Conservation (phyloP, 2,329 filamentous ascomycete species). For the Neofusicoccum laricinum region DNA sequence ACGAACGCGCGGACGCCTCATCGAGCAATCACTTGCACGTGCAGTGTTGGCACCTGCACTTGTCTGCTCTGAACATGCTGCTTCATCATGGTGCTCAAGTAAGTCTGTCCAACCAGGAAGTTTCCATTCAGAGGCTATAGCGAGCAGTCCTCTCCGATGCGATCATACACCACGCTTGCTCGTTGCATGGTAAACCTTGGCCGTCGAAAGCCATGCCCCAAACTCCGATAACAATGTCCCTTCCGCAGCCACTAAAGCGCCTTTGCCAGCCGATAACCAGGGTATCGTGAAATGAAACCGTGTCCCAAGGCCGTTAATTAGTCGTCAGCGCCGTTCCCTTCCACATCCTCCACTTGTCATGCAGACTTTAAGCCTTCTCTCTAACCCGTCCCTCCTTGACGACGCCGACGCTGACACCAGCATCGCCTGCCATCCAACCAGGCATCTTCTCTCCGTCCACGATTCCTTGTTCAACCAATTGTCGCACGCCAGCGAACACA, state of each 20-base stretch:
- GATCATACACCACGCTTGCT: neutral
- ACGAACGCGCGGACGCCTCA: neutral
- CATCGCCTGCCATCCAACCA: constrained; percentile 87
- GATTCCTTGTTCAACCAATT: constrained; percentile 72
- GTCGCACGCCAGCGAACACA: constrained; percentile 76
- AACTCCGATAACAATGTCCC: neutral
- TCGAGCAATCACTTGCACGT: neutral
- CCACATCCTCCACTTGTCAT: neutral
- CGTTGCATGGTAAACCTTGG: neutral
- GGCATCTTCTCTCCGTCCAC: constrained; percentile 78
- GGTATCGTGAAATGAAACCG: constrained; percentile 11
- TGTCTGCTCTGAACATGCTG: neutral
- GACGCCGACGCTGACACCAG: constrained; percentile 70
- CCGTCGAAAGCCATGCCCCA: no score
- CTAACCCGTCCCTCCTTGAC: constrained; percentile 64
- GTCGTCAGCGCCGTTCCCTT: neutral
- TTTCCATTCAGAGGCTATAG: neutral
- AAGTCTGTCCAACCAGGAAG: neutral
- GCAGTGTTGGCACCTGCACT: neutral
- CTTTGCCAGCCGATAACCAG: neutral
- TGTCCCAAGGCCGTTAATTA: constrained; percentile 2
- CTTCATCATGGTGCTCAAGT: neutral
- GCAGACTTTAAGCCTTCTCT: constrained; percentile 3
- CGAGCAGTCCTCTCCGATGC: neutral
- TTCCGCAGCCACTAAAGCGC: neutral